These are phyloP conservation scores for Rhodotorula graminis DNA, from an alignment of 768 basidiomycete species.

Conservation along the genomic window DNA sequence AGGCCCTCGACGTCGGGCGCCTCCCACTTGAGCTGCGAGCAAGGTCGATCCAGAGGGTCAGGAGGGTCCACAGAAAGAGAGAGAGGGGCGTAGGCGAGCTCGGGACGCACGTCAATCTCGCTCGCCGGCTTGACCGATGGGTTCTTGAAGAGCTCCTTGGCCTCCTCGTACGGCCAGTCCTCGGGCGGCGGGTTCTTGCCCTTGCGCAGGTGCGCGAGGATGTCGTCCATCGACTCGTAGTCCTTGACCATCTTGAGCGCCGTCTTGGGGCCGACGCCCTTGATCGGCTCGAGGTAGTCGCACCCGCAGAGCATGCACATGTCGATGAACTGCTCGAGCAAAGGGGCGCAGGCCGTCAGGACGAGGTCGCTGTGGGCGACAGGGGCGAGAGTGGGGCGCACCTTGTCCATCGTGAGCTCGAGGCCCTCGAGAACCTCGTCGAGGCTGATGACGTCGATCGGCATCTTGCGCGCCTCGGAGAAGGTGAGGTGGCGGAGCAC, in stretches of 20 bases:
- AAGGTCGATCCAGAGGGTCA: slow-evolving; percentile 13
- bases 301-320: slow-evolving; percentile 94
- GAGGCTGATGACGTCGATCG: slow-evolving; percentile 86
- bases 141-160: slow-evolving; percentile 79
- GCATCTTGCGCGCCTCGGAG: slow-evolving; percentile 93
- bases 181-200: slow-evolving; percentile 71
- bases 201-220: slow-evolving; percentile 61
- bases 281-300: slow-evolving; percentile 98
- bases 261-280: slow-evolving; percentile 89
- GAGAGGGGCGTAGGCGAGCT: not conserved
- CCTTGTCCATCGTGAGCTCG: slow-evolving; percentile 86
- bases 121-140: slow-evolving; percentile 85
- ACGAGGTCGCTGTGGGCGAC: too few relatives aligned
- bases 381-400: slow-evolving; percentile 44
- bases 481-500: slow-evolving; percentile 94
- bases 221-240: slow-evolving; percentile 63
- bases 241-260: slow-evolving; percentile 89
- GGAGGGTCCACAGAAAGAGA: not conserved
- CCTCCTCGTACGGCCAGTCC: slow-evolving; percentile 95
- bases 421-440: slow-evolving; percentile 78
- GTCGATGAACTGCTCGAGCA: slow-evolving; percentile 71
- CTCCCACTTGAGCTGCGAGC: slow-evolving; percentile 79
- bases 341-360: too few relatives aligned
- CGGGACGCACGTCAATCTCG: slow-evolving; percentile 65
- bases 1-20: slow-evolving; percentile 87